phyloP scores from a whole-genome alignment of 768 basidiomycete genomes.

The Trametes elegans region DNA sequence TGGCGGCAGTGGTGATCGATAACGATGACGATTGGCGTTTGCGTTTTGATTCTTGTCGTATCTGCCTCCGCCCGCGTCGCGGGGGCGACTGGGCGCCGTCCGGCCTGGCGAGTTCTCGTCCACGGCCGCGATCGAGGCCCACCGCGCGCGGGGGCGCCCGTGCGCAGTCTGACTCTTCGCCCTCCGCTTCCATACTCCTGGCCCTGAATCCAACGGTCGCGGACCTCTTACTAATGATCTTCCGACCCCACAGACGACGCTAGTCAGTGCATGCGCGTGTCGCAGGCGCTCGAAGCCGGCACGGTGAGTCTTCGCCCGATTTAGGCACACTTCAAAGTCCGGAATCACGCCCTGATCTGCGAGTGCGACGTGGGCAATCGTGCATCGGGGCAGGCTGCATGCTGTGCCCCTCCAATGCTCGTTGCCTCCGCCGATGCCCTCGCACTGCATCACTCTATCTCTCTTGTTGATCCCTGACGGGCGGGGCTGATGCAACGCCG shows the following conservation, averaged over 20 bases:
- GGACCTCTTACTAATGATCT: constrained; percentile 9
- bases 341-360: constrained; percentile 4
- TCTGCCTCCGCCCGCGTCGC: too few relatives aligned
- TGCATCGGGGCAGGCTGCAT: neutral
- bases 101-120: neutral
- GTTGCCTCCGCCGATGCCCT: neutral
- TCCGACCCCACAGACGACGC: constrained; percentile 56
- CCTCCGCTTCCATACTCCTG: neutral
- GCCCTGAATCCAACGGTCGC: neutral
- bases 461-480: neutral
- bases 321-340: neutral
- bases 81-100: neutral
- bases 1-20: too few relatives aligned
- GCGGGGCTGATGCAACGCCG: neutral
- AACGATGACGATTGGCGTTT: too few relatives aligned
- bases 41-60: too few relatives aligned
- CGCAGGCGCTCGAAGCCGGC: constrained; percentile 83
- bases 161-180: too few relatives aligned
- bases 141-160: too few relatives aligned
- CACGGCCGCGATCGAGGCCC: neutral
- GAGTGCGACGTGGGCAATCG: neutral
- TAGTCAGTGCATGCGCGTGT: constrained; percentile 86
- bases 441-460: neutral
- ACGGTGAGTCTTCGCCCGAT: constrained; percentile 51
- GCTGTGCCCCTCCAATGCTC: neutral